Conservation (phyloP, 192 early-diverging fungal species). For the Backusella australiensis region DNA sequence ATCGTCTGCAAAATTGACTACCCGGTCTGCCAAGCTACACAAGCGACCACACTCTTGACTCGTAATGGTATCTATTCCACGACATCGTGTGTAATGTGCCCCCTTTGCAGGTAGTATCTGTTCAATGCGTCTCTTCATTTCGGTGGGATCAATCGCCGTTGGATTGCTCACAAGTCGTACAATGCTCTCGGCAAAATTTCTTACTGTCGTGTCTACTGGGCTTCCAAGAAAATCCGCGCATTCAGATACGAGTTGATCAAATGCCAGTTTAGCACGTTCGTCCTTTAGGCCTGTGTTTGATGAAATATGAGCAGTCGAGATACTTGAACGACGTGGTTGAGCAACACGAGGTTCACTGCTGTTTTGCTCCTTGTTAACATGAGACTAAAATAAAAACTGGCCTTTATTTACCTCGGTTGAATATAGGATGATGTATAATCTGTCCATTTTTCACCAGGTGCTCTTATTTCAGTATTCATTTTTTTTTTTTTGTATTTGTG, state of each 20-base stretch:
- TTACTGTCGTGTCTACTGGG: neutral
- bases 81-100: neutral
- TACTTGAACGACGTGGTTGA: neutral
- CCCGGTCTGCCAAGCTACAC: neutral
- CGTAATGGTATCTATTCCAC: neutral
- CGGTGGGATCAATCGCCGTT: neutral
- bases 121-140: conserved; percentile 8
- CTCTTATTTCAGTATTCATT: conserved; percentile 14
- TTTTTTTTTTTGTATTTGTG: neutral
- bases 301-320: conserved; percentile 5
- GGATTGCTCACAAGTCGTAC: neutral
- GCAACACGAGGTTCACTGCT: neutral
- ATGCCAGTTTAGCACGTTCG: neutral
- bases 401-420: conserved; percentile 4
- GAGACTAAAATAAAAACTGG: neutral
- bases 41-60: neutral
- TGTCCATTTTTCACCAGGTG: conserved; percentile 9
- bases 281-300: neutral
- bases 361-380: neutral
- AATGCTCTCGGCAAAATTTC: conserved; percentile 1
- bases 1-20: neutral
- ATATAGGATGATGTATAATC: conserved; percentile 1
- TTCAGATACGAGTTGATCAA: neutral
- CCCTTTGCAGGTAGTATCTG: neutral
- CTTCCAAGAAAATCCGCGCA: neutral